phyloP scores from a whole-genome alignment of 176 grass and related monocot species.

The Phyllostachys edulis region DNA sequence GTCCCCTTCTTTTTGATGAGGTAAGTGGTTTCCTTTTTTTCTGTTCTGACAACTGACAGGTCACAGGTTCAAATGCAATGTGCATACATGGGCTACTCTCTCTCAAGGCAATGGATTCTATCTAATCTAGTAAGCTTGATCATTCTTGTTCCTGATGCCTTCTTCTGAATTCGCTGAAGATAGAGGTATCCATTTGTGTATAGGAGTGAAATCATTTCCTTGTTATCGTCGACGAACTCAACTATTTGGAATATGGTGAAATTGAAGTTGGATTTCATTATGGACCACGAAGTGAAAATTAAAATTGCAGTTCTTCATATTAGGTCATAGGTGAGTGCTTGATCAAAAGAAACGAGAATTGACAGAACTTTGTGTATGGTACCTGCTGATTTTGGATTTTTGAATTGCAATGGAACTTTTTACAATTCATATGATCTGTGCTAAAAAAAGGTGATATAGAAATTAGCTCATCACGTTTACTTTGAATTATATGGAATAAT shows the following conservation, averaged over 20 bases:
- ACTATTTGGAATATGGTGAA: neutral
- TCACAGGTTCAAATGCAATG: neutral
- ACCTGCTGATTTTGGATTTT: neutral
- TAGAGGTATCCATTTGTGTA: neutral
- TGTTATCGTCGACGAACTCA: neutral
- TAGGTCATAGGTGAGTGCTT: neutral
- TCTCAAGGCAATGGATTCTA: neutral
- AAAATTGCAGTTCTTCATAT: neutral
- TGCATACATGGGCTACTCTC: neutral
- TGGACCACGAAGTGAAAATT: neutral
- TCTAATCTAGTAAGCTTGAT: neutral
- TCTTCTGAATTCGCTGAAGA: neutral
- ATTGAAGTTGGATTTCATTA: neutral
- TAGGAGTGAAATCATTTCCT: neutral
- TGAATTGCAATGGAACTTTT: neutral
- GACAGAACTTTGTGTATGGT: neutral
- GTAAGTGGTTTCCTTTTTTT: neutral
- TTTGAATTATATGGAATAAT: neutral
- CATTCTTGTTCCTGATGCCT: neutral
- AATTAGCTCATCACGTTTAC: neutral
- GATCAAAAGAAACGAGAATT: neutral
- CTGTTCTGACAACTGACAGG: neutral
- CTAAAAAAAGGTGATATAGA: neutral
- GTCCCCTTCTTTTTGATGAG: neutral
- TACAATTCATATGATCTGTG: neutral